Base-by-base conservation (phyloP, 768 basidiomycete species). In the Suillus americanus region DNA sequence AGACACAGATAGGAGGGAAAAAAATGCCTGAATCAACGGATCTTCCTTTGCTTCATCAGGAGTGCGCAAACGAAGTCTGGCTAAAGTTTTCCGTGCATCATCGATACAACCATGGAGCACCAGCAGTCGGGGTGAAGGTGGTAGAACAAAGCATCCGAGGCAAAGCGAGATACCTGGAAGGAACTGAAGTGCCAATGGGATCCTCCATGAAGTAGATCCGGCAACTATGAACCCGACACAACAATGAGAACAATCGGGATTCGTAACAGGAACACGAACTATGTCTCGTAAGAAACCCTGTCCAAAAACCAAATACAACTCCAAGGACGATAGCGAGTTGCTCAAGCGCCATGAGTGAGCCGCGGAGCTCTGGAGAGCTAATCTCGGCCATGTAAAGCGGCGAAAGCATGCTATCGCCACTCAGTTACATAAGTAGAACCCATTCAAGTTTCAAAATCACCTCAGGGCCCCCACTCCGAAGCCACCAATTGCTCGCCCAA, bases 301-400 rank as follows among this genome's bases (percentile, higher is more conserved):
- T 83, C 92, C 92, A 94, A 69, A 94, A 94, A 3, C 92, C 92
- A 16, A 91, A 76, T 0, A 94, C 91, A 6, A 92, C 91, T 3
- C 92, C 92, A 0, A 89, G 77, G 16, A 94, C 91, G 59, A 94
- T 94, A 23, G 89, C 85, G 50, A 92, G 82, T 64, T 94, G 92
- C 69, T 94, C 92, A 3, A 94, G 79, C 1, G 91, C 87, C 76
- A 93, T 82, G 23, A 94, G 82, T 0, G 91, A 91, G 12, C 92
- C 92, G 18, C 92, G 83, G 0, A 89, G 81, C 74, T 92, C 91
- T 0, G 92, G 91, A 12, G 91, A 85, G 66, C 89, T 89, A 60
- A 94, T 94, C 76, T 94, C 92, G 1, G 91, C 87, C 82, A 93
- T 92, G 74, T 93, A 94, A 28, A 93, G 78, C 0, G 91, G 90